phyloP scores from a whole-genome alignment of 768 basidiomycete species.

The Holtermanniella nyarrowii region DNA sequence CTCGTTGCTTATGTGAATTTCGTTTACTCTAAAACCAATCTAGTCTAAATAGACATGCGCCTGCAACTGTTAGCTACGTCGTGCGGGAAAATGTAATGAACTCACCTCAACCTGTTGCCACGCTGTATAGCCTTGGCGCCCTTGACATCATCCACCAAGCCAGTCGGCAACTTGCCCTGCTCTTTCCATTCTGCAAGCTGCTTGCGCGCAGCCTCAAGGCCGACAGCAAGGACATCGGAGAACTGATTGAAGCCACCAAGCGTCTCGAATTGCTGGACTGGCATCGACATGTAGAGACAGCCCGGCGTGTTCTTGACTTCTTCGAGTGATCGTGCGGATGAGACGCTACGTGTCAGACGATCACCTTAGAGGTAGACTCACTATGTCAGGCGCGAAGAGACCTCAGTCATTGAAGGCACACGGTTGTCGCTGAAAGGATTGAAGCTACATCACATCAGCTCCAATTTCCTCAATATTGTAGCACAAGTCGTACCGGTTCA shows the following conservation, averaged over 20 bases:
- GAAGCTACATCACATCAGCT: constrained; percentile 13
- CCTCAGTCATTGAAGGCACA: constrained; percentile 39
- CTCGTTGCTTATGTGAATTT: too few species aligned
- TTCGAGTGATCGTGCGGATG: constrained; percentile 86
- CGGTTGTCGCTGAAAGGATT: constrained; percentile 39
- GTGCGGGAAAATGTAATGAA: too few species aligned
- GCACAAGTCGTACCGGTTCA: constrained; percentile 58
- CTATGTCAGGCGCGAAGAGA: constrained; percentile 73
- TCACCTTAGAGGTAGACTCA: too few species aligned
- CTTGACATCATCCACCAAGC: constrained; percentile 49
- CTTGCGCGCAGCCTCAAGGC: constrained; percentile 61
- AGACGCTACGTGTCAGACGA: constrained; percentile 60
- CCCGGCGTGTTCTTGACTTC: constrained; percentile 85
- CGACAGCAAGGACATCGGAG: constrained; percentile 74
- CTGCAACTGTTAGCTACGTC: too few species aligned
- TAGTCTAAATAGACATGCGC: background rate
- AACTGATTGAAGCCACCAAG: constrained; percentile 73
- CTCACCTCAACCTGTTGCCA: constrained; percentile 17
- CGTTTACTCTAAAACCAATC: too few species aligned
- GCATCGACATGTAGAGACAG: constrained; percentile 87
- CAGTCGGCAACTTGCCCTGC: constrained; percentile 71
- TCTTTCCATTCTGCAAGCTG: constrained; percentile 68
- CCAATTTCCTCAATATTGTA: background rate
- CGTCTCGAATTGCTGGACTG: constrained; percentile 84
- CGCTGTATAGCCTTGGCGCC: constrained; percentile 39